Evolutionary conservation across 2,329 filamentous ascomycete genomes (phyloP).

Genomic region (Pseudonectria foliicola): DNA sequence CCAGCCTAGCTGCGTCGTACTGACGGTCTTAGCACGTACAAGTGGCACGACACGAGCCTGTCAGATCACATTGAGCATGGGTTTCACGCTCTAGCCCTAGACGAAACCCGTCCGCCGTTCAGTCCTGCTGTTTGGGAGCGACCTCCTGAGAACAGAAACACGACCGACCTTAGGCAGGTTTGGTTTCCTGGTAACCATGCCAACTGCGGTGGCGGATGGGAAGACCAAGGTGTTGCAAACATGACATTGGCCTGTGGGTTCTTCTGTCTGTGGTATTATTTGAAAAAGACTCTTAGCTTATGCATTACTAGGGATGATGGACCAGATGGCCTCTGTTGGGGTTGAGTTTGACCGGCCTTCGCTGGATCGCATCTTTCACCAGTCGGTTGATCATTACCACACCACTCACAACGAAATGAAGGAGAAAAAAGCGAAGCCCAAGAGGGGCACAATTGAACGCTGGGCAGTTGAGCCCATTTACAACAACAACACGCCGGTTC

Average conservation of each 20-base stretch:
- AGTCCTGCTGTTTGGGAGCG: constrained; percentile 50
- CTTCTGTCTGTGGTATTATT: neutral
- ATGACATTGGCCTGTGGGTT: constrained; percentile 33
- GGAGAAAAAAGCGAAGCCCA: constrained; percentile 12
- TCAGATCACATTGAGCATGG: constrained; percentile 48
- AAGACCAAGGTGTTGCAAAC: constrained; percentile 39
- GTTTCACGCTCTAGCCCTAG: constrained; percentile 52
- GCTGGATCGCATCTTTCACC: constrained; percentile 33
- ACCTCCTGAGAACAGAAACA: constrained; percentile 27
- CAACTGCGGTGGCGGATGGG: constrained; percentile 64
- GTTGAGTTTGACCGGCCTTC: constrained; percentile 40
- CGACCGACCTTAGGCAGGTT: constrained; percentile 41
- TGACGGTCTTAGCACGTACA: constrained; percentile 34
- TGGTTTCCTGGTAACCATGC: constrained; percentile 68
- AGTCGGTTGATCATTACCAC: constrained; percentile 27
- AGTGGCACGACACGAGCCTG: constrained; percentile 47
- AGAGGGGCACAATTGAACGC: constrained; percentile 6
- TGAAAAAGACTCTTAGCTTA: neutral
- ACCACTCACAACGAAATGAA: constrained; percentile 5
- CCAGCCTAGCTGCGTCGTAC: constrained; percentile 4
- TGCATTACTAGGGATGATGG: constrained; percentile 43
- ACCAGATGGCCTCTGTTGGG: constrained; percentile 44
- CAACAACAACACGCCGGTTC: constrained; percentile 38
- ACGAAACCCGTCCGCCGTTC: constrained; percentile 49
- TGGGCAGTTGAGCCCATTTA: constrained; percentile 46